phyloP scores from a whole-genome alignment of 345 rosid species.

The Heritiera littoralis region DNA sequence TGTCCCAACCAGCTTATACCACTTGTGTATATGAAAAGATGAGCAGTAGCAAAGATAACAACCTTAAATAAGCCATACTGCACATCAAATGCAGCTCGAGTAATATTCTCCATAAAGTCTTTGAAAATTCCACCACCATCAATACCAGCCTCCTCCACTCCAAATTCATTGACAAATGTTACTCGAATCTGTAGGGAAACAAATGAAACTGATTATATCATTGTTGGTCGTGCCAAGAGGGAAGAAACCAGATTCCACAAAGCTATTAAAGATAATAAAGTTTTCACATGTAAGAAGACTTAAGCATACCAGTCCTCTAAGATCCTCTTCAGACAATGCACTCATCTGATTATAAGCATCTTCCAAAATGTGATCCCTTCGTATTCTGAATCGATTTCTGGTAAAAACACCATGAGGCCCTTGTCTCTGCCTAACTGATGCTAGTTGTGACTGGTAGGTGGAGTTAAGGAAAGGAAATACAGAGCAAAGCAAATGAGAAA shows the following conservation, averaged over 20 bases:
- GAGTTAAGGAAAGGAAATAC: slow-evolving; percentile 13
- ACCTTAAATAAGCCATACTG: slow-evolving; percentile 99
- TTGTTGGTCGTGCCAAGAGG: background rate
- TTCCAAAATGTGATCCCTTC: slow-evolving; percentile 92
- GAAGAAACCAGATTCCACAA: slow-evolving; percentile 15
- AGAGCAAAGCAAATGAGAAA: slow-evolving; percentile 5
- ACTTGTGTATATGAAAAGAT: background rate
- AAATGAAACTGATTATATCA: slow-evolving; percentile 24
- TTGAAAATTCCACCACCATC: slow-evolving; percentile 99
- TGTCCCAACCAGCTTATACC: slow-evolving; percentile 5
- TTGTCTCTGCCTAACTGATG: slow-evolving; percentile 63
- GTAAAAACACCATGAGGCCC: slow-evolving; percentile 75
- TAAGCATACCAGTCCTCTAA: slow-evolving; percentile 70
- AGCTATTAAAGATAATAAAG: slow-evolving; percentile 16
- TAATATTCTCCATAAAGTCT: slow-evolving; percentile 98
- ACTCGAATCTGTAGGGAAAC: slow-evolving; percentile 78
- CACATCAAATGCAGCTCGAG: slow-evolving; percentile 95
- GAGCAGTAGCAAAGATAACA: slow-evolving; percentile 17
- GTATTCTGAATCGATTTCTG: slow-evolving; percentile 86
- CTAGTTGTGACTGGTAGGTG: slow-evolving; percentile 69
- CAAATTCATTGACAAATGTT: slow-evolving; percentile 90
- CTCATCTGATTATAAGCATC: slow-evolving; percentile 99
- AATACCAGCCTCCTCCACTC: slow-evolving; percentile 99
- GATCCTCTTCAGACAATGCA: slow-evolving; percentile 91
- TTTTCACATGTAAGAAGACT: background rate